Evolutionary conservation across 176 grass and related monocot genomes (phyloP), one percentile per base, ranked within the genome.

Genomic region (Ampelocalamus luodianensis): DNA sequence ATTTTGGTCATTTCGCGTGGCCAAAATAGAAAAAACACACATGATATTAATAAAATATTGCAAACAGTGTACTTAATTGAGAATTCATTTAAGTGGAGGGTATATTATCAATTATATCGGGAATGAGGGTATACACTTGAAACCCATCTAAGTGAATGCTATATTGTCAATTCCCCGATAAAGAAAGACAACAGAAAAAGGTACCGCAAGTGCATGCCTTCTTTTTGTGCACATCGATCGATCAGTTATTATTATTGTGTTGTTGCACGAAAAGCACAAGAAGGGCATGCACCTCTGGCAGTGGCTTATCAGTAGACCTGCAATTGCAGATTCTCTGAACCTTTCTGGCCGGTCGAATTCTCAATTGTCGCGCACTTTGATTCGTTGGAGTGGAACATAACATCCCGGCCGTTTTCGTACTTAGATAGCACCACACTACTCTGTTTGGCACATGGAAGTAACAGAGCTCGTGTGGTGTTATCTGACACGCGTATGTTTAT

Each of bases 281-380:
- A 5, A 48, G 4, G 46, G 46, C 46, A 5, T 15, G 46, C 65
- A 13, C 36, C 37, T 60, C 1, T 58, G 60, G 68, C 60, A 20
- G 46, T 73, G 81, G 50, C 43, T 56, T 29, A 67, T 89, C 32
- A 62, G 82, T 36, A 75, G 62, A 17, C 63, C 77, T 89, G 71
- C 83, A 81, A 76, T 43, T 15, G 79, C 87, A 80, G 76, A 85
- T 89, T 77, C 82, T 81, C 71, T 82, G 40, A 85, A 85, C 71
- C 63, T 81, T 81, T 84, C 73, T 71, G 69, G 22, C 48, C 9
- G 54, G 72, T 60, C 63, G 43, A 82, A 82, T 32, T 72, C 54
- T 20, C 5, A 46, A 1, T 46, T 71, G 68, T 9, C 26, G 1
- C 22, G 60, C 86, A 72, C 76, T 79, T 27, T 2, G 84, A 68